Base-by-base conservation (phyloP, 2,329 filamentous ascomycete species). In the Aspergillus fumigatus region DNA sequence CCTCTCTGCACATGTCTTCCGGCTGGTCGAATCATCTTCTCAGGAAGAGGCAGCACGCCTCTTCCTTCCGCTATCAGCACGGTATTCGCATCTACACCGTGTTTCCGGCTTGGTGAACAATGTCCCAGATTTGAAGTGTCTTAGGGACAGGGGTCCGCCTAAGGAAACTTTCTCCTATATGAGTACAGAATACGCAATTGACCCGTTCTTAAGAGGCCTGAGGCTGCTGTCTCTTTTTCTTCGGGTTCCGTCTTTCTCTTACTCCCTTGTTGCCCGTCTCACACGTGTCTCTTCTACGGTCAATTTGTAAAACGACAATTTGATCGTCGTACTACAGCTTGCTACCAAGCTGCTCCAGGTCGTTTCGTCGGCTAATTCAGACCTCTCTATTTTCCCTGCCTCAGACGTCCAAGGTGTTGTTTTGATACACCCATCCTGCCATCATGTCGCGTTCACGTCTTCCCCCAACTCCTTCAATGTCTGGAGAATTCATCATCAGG, bases 381-480 rank as follows among this genome's bases (percentile, higher is more conserved):
- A 10, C 19, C 27, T 47, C 41, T 50, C 48, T 35, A 11, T 49
- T 17, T 29, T 7, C 40, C 29, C 19, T 7, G 38, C 47, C 40
- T 14, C 38, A 26, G 17, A 47, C 26, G n/a, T n/a, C n/a, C n/a
- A 11, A 55, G 29, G n/a, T 21, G 8, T 47, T 43, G 47, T 27
- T 17, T 51, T 52, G 23, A 41, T 47, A 14, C 49, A 35, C 17
- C 29, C 9, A 48, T 25, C 53, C 21, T 50, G 21, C 48, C 51
- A 62, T 8, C 52, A 73, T 74, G 71, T 71, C 71, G 58, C 68
- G 65, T 41, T 64, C 68, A 48, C 65, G 65, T 59, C 65, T 71
- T n/a, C 71, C 70, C 49, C 71, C 69, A 38, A 73, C 72, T 4
- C 73, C 73, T 43, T 63, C 71, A 53, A 74, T 74, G 68, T 75